Percentiles rank a stretch among this genome's conserved stretches.
These are phyloP conservation scores for Daldinia eschscholtzii DNA, from an alignment of 2,329 filamentous ascomycete species.

Conservation along the genomic window DNA sequence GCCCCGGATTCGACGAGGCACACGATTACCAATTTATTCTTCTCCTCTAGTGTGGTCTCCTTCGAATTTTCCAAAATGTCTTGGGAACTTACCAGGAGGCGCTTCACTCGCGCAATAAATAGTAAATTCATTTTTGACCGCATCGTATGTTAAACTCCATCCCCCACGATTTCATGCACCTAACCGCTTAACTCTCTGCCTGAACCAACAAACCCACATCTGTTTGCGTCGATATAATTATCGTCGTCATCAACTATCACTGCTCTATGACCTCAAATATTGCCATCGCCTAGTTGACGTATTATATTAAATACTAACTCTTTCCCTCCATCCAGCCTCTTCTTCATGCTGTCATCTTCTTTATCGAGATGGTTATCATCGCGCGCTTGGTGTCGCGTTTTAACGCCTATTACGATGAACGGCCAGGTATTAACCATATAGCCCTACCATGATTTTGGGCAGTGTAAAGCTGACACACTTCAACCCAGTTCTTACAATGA, in stretches of 20 bases:
- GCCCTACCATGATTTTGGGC: not conserved
- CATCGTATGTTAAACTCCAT: constrained; percentile 68
- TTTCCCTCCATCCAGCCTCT: constrained; percentile 74
- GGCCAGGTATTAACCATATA: constrained; percentile 72
- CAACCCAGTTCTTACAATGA: constrained; percentile 87
- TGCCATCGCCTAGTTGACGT: not conserved
- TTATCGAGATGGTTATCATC: constrained; percentile 89
- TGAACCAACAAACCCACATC: too few relatives aligned
- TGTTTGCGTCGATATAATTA: constrained; percentile 1
- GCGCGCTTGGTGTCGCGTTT: constrained; percentile 87
- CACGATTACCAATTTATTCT: constrained; percentile 29
- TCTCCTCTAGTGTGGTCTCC: constrained; percentile 12
- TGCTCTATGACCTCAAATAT: not conserved
- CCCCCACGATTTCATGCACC: not conserved
- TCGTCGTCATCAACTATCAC: constrained; percentile 6
- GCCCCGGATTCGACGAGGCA: constrained; percentile 26
- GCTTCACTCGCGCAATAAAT: constrained; percentile 74
- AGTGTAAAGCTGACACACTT: constrained; percentile 2
- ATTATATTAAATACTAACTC: constrained; percentile 38
- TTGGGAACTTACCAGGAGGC: constrained; percentile 70
- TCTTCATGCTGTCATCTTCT: constrained; percentile 84
- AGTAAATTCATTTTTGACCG: constrained; percentile 79
- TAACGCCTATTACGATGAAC: constrained; percentile 92
- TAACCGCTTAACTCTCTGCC: not conserved
- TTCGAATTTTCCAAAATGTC: constrained; percentile 59